A percentile compares a stretch with the other conserved stretches of the same genome.
These are phyloP conservation scores for Lenzites betulinus DNA, from an alignment of 768 basidiomycete species.

Conservation along the genomic window DNA sequence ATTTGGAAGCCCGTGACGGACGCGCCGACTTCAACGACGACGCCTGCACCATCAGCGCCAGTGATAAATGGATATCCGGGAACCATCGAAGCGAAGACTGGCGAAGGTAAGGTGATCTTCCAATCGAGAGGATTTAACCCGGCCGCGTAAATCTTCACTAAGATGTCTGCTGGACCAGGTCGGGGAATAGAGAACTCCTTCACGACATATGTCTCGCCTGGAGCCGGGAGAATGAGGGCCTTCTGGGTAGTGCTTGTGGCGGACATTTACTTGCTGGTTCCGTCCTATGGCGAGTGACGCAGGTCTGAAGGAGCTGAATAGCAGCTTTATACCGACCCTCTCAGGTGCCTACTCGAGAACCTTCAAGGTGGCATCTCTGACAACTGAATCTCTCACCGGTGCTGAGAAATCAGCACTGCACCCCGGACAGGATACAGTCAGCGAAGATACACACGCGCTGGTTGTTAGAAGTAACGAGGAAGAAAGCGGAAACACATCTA, in stretches of 20 bases:
- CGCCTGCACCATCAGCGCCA: conserved; percentile 43
- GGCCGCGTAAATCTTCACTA: conserved; percentile 31
- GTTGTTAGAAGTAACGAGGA: no score
- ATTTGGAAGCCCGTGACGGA: conserved; percentile 39
- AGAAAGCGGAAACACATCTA: no score
- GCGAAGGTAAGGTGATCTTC: conserved; percentile 24
- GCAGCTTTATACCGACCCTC: no score
- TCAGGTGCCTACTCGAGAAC: no score
- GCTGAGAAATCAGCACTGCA: no score
- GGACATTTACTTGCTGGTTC: background rate
- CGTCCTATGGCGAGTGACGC: no score
- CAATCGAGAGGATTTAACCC: conserved; percentile 38
- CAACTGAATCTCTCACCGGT: no score
- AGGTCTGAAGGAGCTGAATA: no score
- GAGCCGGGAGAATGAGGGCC: background rate
- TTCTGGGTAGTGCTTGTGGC: background rate
- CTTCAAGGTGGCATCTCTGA: no score
- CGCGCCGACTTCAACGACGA: conserved; percentile 40
- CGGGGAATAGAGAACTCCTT: background rate
- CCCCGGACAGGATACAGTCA: no score
- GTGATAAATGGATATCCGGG: conserved; percentile 38
- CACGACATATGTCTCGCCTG: background rate
- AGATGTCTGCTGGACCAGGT: conserved; percentile 31
- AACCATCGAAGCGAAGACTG: conserved; percentile 31
- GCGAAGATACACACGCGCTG: no score